phyloP scores from a whole-genome alignment of 73 alveolate species.

The Durusdinium trenchii region DNA sequence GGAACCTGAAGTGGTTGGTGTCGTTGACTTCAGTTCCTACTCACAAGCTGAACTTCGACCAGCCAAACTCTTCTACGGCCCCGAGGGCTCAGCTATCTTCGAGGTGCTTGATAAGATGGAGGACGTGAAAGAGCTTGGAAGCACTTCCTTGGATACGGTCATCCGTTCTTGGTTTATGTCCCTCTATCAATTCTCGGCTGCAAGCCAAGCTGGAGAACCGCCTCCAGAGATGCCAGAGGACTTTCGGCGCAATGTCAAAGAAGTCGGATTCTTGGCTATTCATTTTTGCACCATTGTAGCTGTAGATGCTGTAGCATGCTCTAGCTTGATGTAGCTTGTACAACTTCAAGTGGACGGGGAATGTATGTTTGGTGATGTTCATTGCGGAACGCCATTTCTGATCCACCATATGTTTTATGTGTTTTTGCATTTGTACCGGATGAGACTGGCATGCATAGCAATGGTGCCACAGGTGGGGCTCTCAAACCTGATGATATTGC shows the following conservation, averaged over 20 bases:
- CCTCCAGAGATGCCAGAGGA: constrained; percentile 60
- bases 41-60: constrained; percentile 56
- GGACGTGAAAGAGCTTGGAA: constrained; percentile 38
- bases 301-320: too few relatives aligned
- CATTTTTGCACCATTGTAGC: too few relatives aligned
- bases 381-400: too few relatives aligned
- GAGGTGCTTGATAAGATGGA: constrained; percentile 77
- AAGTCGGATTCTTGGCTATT: constrained; percentile 47
- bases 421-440: neutral
- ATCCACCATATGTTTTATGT: neutral
- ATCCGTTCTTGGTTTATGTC: constrained; percentile 73
- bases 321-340: too few relatives aligned
- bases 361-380: too few relatives aligned
- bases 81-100: constrained; percentile 53
- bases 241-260: constrained; percentile 44
- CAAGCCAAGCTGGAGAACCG: constrained; percentile 24
- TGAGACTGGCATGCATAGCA: neutral
- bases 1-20: constrained; percentile 70
- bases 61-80: constrained; percentile 59
- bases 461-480: constrained; percentile 26
- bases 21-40: neutral
- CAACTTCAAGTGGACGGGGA: too few relatives aligned
- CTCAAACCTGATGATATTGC: constrained; percentile 73
- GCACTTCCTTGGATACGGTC: constrained; percentile 64
- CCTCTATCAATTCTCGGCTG: constrained; percentile 75